Evolutionary conservation across 2,329 filamentous ascomycete species (phyloP).

Genomic region (Raffaelea deltoideospora): DNA sequence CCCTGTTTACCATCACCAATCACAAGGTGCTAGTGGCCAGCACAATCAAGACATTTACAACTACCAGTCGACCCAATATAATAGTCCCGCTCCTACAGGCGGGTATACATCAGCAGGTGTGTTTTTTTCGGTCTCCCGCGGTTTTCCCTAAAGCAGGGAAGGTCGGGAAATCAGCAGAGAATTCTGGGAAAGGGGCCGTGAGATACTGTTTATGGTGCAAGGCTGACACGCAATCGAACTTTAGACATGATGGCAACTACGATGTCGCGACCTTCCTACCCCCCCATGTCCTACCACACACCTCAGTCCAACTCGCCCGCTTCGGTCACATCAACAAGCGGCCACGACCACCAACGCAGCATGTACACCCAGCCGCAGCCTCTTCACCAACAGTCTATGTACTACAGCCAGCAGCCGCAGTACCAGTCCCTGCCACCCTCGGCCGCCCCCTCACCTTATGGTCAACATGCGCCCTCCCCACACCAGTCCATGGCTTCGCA

Average conservation of each 20-base stretch:
- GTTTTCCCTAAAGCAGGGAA: no score
- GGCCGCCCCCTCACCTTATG: constrained; percentile 42
- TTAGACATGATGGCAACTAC: constrained; percentile 53
- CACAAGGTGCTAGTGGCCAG: constrained; percentile 45
- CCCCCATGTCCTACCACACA: constrained; percentile 81
- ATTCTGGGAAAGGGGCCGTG: no score
- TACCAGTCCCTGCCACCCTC: constrained; percentile 54
- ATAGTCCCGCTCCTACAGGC: constrained; percentile 63
- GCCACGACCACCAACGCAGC: constrained; percentile 77
- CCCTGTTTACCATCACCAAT: constrained; percentile 52
- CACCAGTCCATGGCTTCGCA: constrained; percentile 49
- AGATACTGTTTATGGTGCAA: no score
- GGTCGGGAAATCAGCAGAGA: no score
- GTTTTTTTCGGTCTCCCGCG: constrained; percentile 23
- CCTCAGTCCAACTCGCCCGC: constrained; percentile 91
- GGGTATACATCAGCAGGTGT: constrained; percentile 79
- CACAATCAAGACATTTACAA: constrained; percentile 60
- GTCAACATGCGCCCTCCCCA: constrained; percentile 38
- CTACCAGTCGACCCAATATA: constrained; percentile 69
- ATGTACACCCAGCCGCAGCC: constrained; percentile 76
- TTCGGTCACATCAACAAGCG: constrained; percentile 77
- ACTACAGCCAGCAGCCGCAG: constrained; percentile 48
- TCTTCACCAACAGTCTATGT: constrained; percentile 68
- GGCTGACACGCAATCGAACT: constrained; percentile 9
- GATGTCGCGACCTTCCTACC: constrained; percentile 67